Base-by-base conservation (phyloP, 2,329 filamentous ascomycete genomes). In the Penicillium crustosum region DNA sequence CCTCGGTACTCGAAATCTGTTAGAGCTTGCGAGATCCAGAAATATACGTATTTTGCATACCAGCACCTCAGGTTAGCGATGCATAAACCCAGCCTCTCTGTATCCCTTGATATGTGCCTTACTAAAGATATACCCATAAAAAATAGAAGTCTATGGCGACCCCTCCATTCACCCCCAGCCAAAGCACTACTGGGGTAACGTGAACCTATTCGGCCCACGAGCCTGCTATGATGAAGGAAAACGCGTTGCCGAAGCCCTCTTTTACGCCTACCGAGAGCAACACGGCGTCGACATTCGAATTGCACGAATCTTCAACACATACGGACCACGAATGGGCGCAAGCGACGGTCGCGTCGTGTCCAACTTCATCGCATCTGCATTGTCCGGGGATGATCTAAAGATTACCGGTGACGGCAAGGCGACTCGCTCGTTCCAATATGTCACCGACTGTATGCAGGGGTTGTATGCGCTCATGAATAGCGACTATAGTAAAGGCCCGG, bases 151-250 rank as follows among this genome's bases (percentile, higher is more conserved):
- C 33, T 73, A 73, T 43, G 70, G 70, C 25, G 66, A 68, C 31
- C 68, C 70, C 10, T 61, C 66, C 27, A 63, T 70, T n/a, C 68
- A 71, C 49, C 70, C 70, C 17, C 70, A 73, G 52, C 56, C 60
- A 6, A 62, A 66, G 27, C 48, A 38, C 12, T 78, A 78, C 52
- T 70, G 73, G 61, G 76, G 76, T 7, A 75, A 78, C 39, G 75
- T 78, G 19, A 78, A 78, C 52, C 72, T 73, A 41, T 74, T 77
- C 57, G 76, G 76, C 1, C 72, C 75, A 0, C 70, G 76, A 1
- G 68, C 76, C 1, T 78, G 76, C 60, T 78, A 78, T 39, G 76
- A 78, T 48, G 76, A 78, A 61, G 76, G 76, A 2, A 78, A 78
- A 53, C 66, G 76, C 17, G 72, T 73, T 2, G 69, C 72, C 9